phyloP scores from a whole-genome alignment of 2,329 filamentous ascomycete species.

The Diaporthe amygdali region DNA sequence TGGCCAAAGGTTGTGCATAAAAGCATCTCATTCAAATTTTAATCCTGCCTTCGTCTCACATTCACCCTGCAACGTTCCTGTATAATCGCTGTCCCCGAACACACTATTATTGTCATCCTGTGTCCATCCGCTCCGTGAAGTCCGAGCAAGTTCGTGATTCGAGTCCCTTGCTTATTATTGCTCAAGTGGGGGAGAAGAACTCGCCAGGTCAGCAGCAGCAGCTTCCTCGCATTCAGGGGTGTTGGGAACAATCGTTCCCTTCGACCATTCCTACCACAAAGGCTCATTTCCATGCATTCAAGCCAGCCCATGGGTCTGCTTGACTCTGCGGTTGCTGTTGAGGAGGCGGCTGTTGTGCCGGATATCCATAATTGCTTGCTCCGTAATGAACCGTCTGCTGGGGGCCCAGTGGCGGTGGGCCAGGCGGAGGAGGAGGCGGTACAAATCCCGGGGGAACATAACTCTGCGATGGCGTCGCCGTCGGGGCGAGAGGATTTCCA shows the following conservation, averaged over 20 bases:
- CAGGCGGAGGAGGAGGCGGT: conserved; percentile 67
- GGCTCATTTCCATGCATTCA: conserved; percentile 70
- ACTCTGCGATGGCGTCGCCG: conserved; percentile 30
- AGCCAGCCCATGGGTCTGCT: conserved; percentile 71
- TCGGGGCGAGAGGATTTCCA: conserved; percentile 44
- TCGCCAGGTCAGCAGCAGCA: neutral
- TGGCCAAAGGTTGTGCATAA: neutral
- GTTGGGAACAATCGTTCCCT: neutral
- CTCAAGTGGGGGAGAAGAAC: neutral
- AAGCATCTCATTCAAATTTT: conserved; percentile 1
- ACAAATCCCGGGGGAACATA: conserved; percentile 63
- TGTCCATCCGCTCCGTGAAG: neutral
- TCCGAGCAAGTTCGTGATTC: neutral
- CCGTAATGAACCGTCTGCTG: conserved; percentile 66
- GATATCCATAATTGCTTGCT: conserved; percentile 47
- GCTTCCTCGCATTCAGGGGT: neutral
- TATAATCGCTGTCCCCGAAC: neutral
- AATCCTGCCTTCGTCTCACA: neutral
- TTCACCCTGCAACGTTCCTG: neutral
- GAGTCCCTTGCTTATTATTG: neutral
- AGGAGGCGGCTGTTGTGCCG: conserved; percentile 55
- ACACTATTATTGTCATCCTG: neutral
- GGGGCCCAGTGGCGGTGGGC: conserved; percentile 64
- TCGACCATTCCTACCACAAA: neutral
- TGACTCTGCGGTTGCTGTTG: conserved; percentile 35